phyloP scores from a whole-genome alignment of 352 stramenopile genomes.

The Globisporangium middletonii region DNA sequence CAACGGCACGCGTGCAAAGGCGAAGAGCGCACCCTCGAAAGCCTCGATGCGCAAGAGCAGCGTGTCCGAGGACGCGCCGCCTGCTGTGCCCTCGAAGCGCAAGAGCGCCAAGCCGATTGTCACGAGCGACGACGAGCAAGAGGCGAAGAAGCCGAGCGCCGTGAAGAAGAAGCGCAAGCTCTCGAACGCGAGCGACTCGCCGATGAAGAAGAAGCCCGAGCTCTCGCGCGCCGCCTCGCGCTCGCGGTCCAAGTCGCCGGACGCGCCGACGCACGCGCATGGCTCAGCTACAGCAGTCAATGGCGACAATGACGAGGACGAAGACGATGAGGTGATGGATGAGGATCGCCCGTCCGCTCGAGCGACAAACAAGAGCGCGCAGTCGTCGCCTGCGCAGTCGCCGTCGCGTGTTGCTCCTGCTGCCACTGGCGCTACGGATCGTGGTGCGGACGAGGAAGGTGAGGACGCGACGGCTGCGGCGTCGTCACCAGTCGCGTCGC shows the following conservation, averaged over 20 bases:
- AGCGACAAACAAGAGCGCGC: no score
- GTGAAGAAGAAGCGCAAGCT: conserved; percentile 41
- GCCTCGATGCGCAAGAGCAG: conserved; percentile 12
- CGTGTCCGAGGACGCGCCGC: conserved; percentile 13
- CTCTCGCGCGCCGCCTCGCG: conserved; percentile 5
- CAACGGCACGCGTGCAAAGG: conserved; percentile 48
- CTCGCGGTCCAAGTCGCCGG: conserved; percentile 10
- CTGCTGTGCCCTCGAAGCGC: conserved; percentile 10
- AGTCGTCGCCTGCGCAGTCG: no score
- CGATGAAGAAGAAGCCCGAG: conserved; percentile 17
- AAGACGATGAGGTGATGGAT: not conserved
- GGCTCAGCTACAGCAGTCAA: not conserved
- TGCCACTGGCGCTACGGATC: no score
- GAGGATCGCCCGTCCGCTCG: no score
- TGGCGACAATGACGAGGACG: not conserved
- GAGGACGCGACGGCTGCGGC: no score
- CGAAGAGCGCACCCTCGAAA: conserved; percentile 17
- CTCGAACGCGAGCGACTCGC: conserved; percentile 18
- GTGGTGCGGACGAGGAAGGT: no score
- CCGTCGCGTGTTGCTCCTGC: no score
- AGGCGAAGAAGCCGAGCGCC: conserved; percentile 4
- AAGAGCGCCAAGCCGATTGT: conserved; percentile 27
- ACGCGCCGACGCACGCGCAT: not conserved
- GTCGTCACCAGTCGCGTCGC: no score
- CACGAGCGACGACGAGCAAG: conserved; percentile 29